Conservation (phyloP, 495 filamentous ascomycete species). For the Neurospora sp. region DNA sequence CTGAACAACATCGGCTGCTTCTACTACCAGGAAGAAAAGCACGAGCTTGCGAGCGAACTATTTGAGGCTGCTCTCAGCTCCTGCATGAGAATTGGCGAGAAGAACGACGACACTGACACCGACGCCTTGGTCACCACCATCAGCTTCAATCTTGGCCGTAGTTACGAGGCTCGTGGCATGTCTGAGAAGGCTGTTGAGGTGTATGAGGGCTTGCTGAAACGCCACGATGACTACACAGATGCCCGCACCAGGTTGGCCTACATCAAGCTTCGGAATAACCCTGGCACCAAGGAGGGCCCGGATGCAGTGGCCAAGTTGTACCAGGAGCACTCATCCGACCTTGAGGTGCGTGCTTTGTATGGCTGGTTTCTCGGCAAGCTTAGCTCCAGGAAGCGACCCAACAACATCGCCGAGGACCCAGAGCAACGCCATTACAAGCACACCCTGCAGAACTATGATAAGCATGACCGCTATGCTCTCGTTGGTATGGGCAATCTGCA, state of each 20-base stretch:
- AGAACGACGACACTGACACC: slow-evolving; percentile 59
- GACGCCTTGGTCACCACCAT: slow-evolving; percentile 90
- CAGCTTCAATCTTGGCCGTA: slow-evolving; percentile 93
- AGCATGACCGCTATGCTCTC: slow-evolving; percentile 90
- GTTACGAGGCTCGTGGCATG: slow-evolving; percentile 76
- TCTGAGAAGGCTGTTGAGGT: slow-evolving; percentile 75
- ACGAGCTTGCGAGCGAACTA: slow-evolving; percentile 66
- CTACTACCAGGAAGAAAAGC: slow-evolving; percentile 77
- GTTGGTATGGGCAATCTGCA: slow-evolving; percentile 95
- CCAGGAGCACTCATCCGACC: slow-evolving; percentile 64
- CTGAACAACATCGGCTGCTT: slow-evolving; percentile 97
- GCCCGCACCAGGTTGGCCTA: slow-evolving; percentile 80
- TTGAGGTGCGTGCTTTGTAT: slow-evolving; percentile 85
- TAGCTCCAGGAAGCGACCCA: slow-evolving; percentile 64
- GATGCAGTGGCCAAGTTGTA: slow-evolving; percentile 74
- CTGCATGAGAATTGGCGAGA: slow-evolving; percentile 66
- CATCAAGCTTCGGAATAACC: slow-evolving; percentile 73
- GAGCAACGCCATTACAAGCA: slow-evolving; percentile 95
- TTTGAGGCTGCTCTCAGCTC: slow-evolving; percentile 82
- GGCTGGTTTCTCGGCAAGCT: slow-evolving; percentile 81
- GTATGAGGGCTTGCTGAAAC: slow-evolving; percentile 71
- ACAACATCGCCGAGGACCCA: slow-evolving; percentile 76
- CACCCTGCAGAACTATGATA: slow-evolving; percentile 84
- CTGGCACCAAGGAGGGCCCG: slow-evolving; percentile 66
- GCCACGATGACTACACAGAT: slow-evolving; percentile 85